Conservation (phyloP, 345 rosid species). For the Corymbia maculata region DNA sequence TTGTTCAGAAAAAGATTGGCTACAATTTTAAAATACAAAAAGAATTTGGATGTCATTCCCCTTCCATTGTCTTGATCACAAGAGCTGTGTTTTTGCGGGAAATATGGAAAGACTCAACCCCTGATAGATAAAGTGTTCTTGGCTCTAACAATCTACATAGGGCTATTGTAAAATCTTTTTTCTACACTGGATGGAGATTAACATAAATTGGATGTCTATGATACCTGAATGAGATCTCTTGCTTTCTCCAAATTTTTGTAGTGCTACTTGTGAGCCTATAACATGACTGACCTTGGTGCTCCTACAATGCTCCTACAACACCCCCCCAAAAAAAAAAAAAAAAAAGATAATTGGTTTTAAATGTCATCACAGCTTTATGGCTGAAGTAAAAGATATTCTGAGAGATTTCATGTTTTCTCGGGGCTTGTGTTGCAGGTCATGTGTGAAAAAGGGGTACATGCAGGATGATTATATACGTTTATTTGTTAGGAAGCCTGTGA, state of each 20-base stretch:
- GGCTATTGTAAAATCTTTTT: background rate
- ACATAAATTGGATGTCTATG: background rate
- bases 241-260: background rate
- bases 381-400: background rate
- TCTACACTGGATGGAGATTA: background rate
- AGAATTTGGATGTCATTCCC: background rate
- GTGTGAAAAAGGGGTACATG: slow-evolving; percentile 83
- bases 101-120: background rate
- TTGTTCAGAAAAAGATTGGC: background rate
- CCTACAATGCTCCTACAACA: rapidly evolving
- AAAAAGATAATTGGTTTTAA: background rate
- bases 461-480: slow-evolving; percentile 79
- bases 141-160: background rate
- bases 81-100: background rate
- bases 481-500: slow-evolving; percentile 80
- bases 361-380: background rate
- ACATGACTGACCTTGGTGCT: background rate
- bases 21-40: background rate
- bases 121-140: background rate
- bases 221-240: background rate
- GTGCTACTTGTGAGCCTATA: background rate
- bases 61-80: background rate
- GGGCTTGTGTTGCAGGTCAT: slow-evolving; percentile 46
- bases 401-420: background rate
- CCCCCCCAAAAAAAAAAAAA: background rate